Evolutionary conservation across 805 yeast genomes (phyloP).

Genomic region (Candida dajiaensis): DNA sequence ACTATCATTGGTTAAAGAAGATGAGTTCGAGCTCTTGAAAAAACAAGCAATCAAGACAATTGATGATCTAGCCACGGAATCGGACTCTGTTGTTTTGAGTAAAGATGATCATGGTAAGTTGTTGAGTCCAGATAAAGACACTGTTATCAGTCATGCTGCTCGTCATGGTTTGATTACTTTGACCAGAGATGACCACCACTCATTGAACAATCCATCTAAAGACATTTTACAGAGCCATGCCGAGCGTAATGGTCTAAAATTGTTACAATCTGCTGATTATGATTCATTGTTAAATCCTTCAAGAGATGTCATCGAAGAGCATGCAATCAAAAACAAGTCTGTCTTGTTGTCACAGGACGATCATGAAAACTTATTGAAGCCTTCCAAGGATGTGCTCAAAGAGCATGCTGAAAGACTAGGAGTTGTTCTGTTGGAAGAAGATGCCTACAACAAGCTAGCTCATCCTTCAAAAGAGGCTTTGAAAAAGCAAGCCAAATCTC

Average conservation of each 20-base stretch:
- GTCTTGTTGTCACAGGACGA: not conserved
- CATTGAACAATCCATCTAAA: slow-evolving; percentile 16
- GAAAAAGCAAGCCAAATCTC: not conserved
- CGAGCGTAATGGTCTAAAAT: slow-evolving; percentile 11
- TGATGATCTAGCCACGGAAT: slow-evolving; percentile 8
- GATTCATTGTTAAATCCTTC: slow-evolving; percentile 5
- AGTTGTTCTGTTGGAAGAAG: slow-evolving; percentile 10
- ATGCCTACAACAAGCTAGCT: not conserved
- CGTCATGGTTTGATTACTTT: slow-evolving; percentile 7
- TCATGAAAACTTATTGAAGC: not conserved
- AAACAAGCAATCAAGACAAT: slow-evolving; percentile 5
- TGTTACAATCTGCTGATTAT: slow-evolving; percentile 6
- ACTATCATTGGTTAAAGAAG: not conserved
- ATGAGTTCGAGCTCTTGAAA: slow-evolving; percentile 4
- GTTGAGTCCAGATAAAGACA: slow-evolving; percentile 3
- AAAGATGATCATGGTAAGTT: slow-evolving; percentile 1
- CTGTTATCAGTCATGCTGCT: slow-evolving; percentile 6
- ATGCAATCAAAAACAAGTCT: slow-evolving; percentile 2
- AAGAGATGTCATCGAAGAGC: slow-evolving; percentile 1
- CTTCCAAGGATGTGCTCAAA: not conserved
- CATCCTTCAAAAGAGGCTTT: slow-evolving; percentile 1
- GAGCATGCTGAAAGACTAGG: slow-evolving; percentile 12
- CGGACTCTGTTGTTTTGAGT: slow-evolving; percentile 2
- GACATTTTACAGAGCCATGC: slow-evolving; percentile 21
- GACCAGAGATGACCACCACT: slow-evolving; percentile 6